These are phyloP conservation scores for Wallacemonas collosoma DNA, from an alignment of 208 protist species.

Conservation along the genomic window DNA sequence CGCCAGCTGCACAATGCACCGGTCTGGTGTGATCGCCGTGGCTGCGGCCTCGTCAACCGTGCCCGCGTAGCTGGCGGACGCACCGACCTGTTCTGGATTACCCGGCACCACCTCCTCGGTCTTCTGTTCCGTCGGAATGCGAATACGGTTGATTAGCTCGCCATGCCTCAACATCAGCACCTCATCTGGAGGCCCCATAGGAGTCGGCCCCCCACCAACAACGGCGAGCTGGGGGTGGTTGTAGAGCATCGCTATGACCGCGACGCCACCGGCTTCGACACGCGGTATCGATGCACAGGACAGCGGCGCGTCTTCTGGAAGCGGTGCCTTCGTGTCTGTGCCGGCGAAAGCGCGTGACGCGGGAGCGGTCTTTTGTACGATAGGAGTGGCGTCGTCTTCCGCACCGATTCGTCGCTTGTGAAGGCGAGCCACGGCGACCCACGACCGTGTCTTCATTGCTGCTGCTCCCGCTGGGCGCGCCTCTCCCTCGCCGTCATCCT, in stretches of 20 bases:
- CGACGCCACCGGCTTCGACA: conserved; percentile 49
- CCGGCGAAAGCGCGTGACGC: too few species aligned
- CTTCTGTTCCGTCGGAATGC: conserved; percentile 13
- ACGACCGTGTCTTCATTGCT: too few species aligned
- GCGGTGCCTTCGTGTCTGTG: too few species aligned
- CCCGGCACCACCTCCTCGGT: neutral
- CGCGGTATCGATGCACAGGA: conserved; percentile 1
- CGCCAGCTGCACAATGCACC: conserved; percentile 26
- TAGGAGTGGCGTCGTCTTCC: too few species aligned
- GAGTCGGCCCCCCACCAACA: conserved; percentile 61
- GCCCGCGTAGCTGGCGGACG: too few species aligned
- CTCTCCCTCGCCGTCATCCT: too few species aligned
- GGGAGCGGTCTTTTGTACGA: too few species aligned
- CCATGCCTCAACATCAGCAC: neutral
- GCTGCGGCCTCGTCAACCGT: too few species aligned
- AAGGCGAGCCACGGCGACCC: too few species aligned
- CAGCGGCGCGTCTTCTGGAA: neutral
- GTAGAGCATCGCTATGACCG: conserved; percentile 64
- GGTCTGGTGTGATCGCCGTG: conserved; percentile 9
- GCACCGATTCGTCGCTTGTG: too few species aligned
- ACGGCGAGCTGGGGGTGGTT: conserved; percentile 57
- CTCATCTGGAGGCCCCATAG: conserved; percentile 37
- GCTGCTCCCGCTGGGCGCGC: too few species aligned
- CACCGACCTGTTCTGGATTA: neutral
- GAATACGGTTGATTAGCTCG: conserved; percentile 16